Evolutionary conservation across 1,139 yeast species (phyloP).

Genomic region (Yamadazyma spencermartinsiae): DNA sequence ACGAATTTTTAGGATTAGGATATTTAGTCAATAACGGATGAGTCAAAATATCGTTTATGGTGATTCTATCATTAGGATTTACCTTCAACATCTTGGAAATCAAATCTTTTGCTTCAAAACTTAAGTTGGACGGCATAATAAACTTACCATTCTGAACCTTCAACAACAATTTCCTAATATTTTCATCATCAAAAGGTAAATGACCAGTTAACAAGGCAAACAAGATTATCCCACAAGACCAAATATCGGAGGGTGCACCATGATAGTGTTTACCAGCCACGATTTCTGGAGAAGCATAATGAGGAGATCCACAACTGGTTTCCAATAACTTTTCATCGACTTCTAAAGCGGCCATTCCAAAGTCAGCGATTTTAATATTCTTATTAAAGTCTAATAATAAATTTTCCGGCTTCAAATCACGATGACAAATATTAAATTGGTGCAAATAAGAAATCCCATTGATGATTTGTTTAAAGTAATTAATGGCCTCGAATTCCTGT

Average conservation of each 20-base stretch:
- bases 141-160: constrained; percentile 92
- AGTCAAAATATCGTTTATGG: constrained; percentile 65
- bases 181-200: constrained; percentile 95
- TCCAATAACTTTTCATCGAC: constrained; percentile 81
- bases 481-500: constrained; percentile 86
- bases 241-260: constrained; percentile 95
- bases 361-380: constrained; percentile 95
- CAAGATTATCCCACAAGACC: constrained; percentile 97
- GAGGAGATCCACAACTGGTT: constrained; percentile 98
- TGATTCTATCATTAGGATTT: constrained; percentile 75
- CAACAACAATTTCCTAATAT: constrained; percentile 76
- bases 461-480: constrained; percentile 88
- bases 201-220: constrained; percentile 94
- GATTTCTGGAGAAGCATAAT: constrained; percentile 97
- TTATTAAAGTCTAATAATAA: constrained; percentile 80
- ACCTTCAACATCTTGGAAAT: constrained; percentile 80
- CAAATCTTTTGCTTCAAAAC: constrained; percentile 82
- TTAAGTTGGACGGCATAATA: constrained; percentile 76
- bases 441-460: constrained; percentile 93
- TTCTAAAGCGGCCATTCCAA: constrained; percentile 99
- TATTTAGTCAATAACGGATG: constrained; percentile 85
- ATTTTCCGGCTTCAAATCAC: constrained; percentile 96
- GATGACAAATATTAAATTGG: constrained; percentile 89
- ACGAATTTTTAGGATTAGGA: constrained; percentile 38
- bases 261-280: constrained; percentile 93